phyloP scores from a whole-genome alignment of 345 rosid genomes.

The Viola odorata region DNA sequence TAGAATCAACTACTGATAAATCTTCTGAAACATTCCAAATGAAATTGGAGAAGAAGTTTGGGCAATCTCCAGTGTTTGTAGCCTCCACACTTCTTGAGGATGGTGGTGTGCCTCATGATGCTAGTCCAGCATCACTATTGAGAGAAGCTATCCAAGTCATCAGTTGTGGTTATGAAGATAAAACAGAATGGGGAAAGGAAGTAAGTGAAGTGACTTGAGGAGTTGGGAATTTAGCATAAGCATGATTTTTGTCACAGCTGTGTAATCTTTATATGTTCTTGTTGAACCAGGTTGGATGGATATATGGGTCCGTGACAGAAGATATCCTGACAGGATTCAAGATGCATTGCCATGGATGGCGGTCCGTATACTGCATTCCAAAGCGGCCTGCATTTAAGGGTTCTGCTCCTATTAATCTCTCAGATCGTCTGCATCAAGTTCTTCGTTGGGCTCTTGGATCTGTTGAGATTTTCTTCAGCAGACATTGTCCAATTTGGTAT shows the following conservation, averaged over 20 bases:
- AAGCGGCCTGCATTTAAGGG: constrained; percentile 87
- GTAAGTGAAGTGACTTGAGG: constrained; percentile 50
- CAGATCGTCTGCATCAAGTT: constrained; percentile 94
- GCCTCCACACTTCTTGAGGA: constrained; percentile 63
- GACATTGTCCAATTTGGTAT: constrained; percentile 97
- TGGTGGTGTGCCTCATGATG: constrained; percentile 72
- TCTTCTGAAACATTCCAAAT: constrained; percentile 46
- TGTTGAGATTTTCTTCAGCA: constrained; percentile 90
- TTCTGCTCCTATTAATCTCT: constrained; percentile 87
- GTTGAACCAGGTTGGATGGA: constrained; percentile 77
- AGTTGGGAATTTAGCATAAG: no score
- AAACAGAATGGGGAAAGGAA: constrained; percentile 99
- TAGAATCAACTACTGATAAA: constrained; percentile 46
- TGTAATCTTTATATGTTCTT: constrained; percentile 3
- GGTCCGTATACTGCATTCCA: constrained; percentile 96
- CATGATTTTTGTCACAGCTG: constrained; percentile 5
- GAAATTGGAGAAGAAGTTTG: constrained; percentile 87
- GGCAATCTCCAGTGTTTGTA: constrained; percentile 90
- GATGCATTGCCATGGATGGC: constrained; percentile 99
- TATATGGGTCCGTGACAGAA: constrained; percentile 91
- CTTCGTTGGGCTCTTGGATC: constrained; percentile 99
- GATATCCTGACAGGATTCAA: constrained; percentile 93
- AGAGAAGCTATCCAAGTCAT: constrained; percentile 97
- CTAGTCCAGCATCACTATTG: constrained; percentile 64
- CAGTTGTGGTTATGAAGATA: constrained; percentile 96